Conservation (phyloP, 306 rosid species). For the Arachis hypogaea region DNA sequence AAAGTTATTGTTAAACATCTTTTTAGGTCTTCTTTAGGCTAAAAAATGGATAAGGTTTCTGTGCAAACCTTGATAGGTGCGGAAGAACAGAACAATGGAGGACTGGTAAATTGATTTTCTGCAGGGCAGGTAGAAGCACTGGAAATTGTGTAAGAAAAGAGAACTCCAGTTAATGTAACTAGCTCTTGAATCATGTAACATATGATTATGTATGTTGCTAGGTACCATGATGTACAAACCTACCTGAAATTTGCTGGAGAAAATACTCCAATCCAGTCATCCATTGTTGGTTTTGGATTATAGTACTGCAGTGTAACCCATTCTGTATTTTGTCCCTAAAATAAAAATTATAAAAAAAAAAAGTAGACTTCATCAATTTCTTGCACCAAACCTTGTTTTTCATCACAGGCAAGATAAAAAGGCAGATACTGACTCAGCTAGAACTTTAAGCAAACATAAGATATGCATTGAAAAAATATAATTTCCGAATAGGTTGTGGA, state of each 20-base stretch:
- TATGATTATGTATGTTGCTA: conserved; percentile 9
- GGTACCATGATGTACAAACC: conserved; percentile 24
- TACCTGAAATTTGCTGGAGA: conserved; percentile 93
- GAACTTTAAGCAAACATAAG: conserved; percentile 4
- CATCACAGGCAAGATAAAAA: conserved; percentile 10
- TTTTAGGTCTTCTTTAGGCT: conserved; percentile 17
- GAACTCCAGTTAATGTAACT: conserved; percentile 35
- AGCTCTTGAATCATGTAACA: conserved; percentile 16
- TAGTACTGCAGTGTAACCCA: conserved; percentile 65
- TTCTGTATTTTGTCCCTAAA: conserved; percentile 70
- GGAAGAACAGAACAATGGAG: conserved; percentile 75
- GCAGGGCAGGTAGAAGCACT: conserved; percentile 76
- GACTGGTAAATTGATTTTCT: conserved; percentile 44
- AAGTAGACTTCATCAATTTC: conserved; percentile 36
- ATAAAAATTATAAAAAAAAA: background rate
- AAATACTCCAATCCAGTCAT: conserved; percentile 93
- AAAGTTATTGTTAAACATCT: conserved; percentile 7
- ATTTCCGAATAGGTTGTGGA: background rate
- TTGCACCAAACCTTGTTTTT: conserved; percentile 12
- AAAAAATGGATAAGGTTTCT: background rate
- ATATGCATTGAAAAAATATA: background rate
- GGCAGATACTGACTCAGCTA: conserved; percentile 12
- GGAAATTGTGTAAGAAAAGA: conserved; percentile 43
- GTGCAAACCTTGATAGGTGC: conserved; percentile 86
- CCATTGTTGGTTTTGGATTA: conserved; percentile 64